Evolutionary conservation across 192 early-diverging fungal species (phyloP).

Genomic region (Piromyces finnis): DNA sequence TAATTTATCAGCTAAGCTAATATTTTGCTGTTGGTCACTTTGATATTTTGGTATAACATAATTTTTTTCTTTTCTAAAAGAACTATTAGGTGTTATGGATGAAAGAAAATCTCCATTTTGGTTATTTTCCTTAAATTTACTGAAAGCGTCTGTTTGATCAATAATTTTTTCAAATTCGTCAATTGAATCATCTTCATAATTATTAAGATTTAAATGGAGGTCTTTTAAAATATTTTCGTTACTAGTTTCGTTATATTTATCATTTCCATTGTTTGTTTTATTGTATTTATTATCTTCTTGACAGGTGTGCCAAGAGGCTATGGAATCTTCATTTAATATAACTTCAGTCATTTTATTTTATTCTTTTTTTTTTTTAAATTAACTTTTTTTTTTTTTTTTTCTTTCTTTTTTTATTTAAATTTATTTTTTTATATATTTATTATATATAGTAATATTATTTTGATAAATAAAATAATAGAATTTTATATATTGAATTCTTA

Average conservation of each 20-base stretch:
- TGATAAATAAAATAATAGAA: no score
- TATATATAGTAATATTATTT: no score
- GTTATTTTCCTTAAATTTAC: not conserved
- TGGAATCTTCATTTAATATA: not conserved
- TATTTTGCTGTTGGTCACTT: not conserved
- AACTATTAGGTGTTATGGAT: not conserved
- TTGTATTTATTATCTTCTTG: not conserved
- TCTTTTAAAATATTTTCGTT: not conserved
- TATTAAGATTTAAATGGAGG: not conserved
- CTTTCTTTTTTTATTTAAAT: no score
- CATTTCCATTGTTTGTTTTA: not conserved
- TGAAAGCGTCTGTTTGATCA: not conserved
- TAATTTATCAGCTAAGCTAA: not conserved
- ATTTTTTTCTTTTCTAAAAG: not conserved
- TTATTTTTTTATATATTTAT: no score
- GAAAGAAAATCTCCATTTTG: not conserved
- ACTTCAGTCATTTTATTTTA: no score
- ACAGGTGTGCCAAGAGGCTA: not conserved
- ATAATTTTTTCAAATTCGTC: not conserved
- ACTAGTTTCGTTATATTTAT: not conserved
- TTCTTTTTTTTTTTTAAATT: no score
- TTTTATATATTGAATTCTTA: no score
- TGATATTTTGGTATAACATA: not conserved
- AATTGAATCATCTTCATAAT: not conserved
- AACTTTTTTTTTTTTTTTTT: not conserved